Conservation (phyloP, 2,329 filamentous ascomycete species). For the Fusarium palustre region DNA sequence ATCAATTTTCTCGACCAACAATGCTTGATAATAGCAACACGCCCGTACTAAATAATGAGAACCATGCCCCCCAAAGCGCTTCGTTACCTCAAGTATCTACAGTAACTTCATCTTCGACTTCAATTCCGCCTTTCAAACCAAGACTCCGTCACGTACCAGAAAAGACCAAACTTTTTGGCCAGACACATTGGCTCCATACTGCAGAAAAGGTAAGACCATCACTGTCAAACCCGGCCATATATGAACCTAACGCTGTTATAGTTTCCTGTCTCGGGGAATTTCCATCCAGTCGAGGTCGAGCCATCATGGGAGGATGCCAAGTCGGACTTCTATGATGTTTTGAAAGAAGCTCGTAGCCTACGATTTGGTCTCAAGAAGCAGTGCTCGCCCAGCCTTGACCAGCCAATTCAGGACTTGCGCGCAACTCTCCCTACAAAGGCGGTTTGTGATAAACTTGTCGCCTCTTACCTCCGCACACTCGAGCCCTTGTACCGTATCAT, state of each 20-base stretch:
- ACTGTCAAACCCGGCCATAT: neutral
- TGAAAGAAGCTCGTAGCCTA: conserved; percentile 39
- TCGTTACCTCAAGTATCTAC: neutral
- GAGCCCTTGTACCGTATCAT: conserved; percentile 46
- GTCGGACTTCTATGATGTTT: conserved; percentile 36
- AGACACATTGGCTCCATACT: conserved; percentile 47
- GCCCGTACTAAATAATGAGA: conserved; percentile 3
- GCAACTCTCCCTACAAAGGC: conserved; percentile 34
- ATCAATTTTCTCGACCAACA: conserved; percentile 7
- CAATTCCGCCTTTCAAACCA: conserved; percentile 40
- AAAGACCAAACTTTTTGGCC: conserved; percentile 46
- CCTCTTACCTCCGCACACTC: conserved; percentile 44
- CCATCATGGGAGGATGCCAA: conserved; percentile 44
- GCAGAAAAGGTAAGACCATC: conserved; percentile 38
- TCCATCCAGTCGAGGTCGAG: conserved; percentile 44
- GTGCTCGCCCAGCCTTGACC: conserved; percentile 29
- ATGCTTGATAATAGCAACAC: neutral
- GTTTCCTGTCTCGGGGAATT: conserved; percentile 44
- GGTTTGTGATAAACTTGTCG: conserved; percentile 40
- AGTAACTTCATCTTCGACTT: conserved; percentile 11
- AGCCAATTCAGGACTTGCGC: conserved; percentile 34
- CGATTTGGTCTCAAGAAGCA: conserved; percentile 37
- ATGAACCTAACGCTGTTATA: conserved; percentile 13
- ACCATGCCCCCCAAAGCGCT: neutral
- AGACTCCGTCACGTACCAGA: conserved; percentile 45